phyloP scores from a whole-genome alignment of 495 filamentous ascomycete genomes.

The Pyrenopolyporus hunteri region DNA sequence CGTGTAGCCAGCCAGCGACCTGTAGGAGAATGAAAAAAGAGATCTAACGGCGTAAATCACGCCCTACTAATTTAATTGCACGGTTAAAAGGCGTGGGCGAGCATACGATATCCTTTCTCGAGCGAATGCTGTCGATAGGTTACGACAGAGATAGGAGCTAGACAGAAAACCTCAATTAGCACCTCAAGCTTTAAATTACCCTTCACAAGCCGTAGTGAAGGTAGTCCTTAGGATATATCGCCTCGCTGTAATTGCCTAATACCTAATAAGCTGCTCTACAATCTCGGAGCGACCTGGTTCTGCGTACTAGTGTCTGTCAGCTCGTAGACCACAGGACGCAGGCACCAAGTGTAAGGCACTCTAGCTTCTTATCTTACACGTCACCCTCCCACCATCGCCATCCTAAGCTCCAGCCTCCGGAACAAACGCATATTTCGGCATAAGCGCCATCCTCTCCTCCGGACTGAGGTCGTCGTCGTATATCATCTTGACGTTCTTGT shows the following conservation, averaged over 20 bases:
- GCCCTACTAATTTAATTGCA: no score
- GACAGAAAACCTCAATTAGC: neutral
- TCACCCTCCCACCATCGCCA: neutral
- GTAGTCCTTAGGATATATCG: neutral
- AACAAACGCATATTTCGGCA: conserved; percentile 77
- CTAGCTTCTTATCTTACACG: conserved; percentile 20
- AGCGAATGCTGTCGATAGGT: no score
- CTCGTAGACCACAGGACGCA: neutral
- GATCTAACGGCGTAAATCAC: no score
- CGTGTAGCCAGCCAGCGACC: no score
- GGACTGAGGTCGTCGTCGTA: conserved; percentile 82
- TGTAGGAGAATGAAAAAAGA: no score
- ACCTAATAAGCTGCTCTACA: conserved; percentile 1
- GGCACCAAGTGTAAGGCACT: conserved; percentile 8
- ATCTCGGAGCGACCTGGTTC: conserved; percentile 2
- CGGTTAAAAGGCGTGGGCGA: no score
- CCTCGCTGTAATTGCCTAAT: conserved; percentile 7
- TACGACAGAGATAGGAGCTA: no score
- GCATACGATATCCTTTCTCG: no score
- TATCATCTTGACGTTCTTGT: conserved; percentile 72
- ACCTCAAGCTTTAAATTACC: neutral
- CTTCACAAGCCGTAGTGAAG: neutral
- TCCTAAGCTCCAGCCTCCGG: conserved; percentile 49
- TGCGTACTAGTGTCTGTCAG: conserved; percentile 16
- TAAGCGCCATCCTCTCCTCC: conserved; percentile 82